Conservation (phyloP, 2,329 filamentous ascomycete species). For the Diaporthe sp. region DNA sequence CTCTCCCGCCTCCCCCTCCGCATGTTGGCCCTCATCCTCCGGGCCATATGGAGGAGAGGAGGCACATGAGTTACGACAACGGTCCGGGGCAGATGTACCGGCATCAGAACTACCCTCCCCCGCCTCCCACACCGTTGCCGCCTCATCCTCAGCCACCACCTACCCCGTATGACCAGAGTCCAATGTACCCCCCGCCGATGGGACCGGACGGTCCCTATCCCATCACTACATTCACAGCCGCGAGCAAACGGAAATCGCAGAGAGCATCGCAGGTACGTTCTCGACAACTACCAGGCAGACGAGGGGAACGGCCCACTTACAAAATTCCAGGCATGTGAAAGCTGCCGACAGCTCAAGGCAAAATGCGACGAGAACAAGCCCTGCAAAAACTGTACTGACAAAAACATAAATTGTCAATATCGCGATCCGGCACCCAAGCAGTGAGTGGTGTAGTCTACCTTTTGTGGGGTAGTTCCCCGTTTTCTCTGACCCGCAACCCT, state of each 20-base stretch:
- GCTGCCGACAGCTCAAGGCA: constrained; percentile 87
- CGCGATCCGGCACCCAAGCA: constrained; percentile 92
- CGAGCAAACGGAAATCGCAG: constrained; percentile 73
- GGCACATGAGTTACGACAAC: constrained; percentile 68
- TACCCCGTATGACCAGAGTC: constrained; percentile 50
- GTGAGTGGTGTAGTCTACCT: constrained; percentile 63
- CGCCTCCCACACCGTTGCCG: constrained; percentile 54
- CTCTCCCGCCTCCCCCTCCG: constrained; percentile 46
- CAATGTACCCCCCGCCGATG: constrained; percentile 46
- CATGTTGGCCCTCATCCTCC: constrained; percentile 45
- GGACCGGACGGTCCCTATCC: constrained; percentile 57
- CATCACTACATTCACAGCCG: constrained; percentile 56
- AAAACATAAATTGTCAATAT: constrained; percentile 86
- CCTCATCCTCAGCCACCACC: constrained; percentile 49
- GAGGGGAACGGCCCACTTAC: constrained; percentile 25
- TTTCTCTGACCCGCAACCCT: constrained; percentile 4
- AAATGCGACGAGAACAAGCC: constrained; percentile 92
- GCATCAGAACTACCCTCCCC: constrained; percentile 57
- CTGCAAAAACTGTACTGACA: constrained; percentile 90
- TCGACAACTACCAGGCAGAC: not conserved
- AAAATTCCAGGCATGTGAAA: constrained; percentile 82
- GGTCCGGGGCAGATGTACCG: constrained; percentile 59
- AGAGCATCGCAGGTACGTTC: constrained; percentile 71
- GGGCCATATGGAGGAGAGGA: constrained; percentile 61
- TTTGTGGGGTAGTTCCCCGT: not conserved